Evolutionary conservation across 148 eudicot species (phyloP).

Genomic region (Tetragonia tetragonoides): DNA sequence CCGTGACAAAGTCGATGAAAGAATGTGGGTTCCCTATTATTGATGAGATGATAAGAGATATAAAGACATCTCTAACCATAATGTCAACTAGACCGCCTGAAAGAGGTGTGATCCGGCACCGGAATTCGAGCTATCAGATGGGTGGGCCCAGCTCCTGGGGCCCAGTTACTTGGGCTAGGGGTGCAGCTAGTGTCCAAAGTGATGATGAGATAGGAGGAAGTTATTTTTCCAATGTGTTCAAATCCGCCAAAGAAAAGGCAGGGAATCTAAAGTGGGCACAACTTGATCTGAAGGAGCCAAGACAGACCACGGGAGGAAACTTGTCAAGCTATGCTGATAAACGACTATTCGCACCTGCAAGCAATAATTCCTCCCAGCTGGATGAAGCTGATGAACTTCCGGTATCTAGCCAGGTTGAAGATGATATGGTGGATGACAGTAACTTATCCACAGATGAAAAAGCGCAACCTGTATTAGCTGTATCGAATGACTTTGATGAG

Average conservation of each 20-base stretch:
- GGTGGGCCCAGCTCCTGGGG: conserved; percentile 60
- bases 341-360: background rate
- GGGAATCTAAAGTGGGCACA: conserved; percentile 48
- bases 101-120: conserved; percentile 47
- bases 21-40: conserved; percentile 70
- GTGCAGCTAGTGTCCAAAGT: conserved; percentile 21
- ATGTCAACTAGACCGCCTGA: conserved; percentile 60
- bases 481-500: conserved; percentile 42
- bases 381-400: conserved; percentile 40
- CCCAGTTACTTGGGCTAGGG: conserved; percentile 50
- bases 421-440: conserved; percentile 27
- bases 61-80: conserved; percentile 51
- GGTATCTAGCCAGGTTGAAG: conserved; percentile 29
- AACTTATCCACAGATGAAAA: background rate
- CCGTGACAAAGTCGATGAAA: conserved; percentile 74
- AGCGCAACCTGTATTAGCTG: conserved; percentile 5
- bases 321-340: background rate
- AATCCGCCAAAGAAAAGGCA: conserved; percentile 60
- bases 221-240: conserved; percentile 59
- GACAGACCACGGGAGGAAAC: background rate
- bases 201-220: conserved; percentile 32
- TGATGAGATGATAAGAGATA: conserved; percentile 75
- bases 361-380: background rate
- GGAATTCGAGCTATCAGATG: conserved; percentile 41
- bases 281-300: conserved; percentile 32